A percentile compares a stretch with the other conserved stretches of the same genome.
Conservation (phyloP, 305 asterid species). For the Fraxinus floribunda region DNA sequence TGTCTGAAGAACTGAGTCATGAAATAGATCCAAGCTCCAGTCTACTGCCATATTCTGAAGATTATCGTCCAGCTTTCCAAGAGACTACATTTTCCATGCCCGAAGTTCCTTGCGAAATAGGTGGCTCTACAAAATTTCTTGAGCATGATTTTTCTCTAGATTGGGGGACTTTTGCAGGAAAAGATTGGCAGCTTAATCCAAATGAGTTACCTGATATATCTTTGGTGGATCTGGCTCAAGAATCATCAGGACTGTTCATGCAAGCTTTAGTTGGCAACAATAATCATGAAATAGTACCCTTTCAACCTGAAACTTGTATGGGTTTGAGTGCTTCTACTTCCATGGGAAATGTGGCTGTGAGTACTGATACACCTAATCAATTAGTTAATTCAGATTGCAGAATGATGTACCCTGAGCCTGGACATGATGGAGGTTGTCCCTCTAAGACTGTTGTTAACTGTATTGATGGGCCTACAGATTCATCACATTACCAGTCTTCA, state of each 20-base stretch:
- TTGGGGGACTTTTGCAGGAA: constrained; percentile 55
- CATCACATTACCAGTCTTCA: constrained; percentile 29
- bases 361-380: constrained; percentile 28
- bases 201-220: constrained; percentile 61
- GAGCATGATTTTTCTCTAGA: constrained; percentile 57
- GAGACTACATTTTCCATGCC: constrained; percentile 44
- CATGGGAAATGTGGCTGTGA: constrained; percentile 26
- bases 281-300: constrained; percentile 38
- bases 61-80: constrained; percentile 44
- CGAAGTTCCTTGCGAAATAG: constrained; percentile 49
- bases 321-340: constrained; percentile 23
- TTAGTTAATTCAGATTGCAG: constrained; percentile 33
- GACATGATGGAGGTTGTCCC: constrained; percentile 43
- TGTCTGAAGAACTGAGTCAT: constrained; percentile 38
- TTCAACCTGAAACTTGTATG: constrained; percentile 29
- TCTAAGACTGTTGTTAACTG: constrained; percentile 32
- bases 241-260: constrained; percentile 48
- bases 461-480: constrained; percentile 31
- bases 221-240: constrained; percentile 59
- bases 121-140: constrained; percentile 37
- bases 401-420: constrained; percentile 39
- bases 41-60: constrained; percentile 43
- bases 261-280: constrained; percentile 44
- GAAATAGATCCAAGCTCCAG: constrained; percentile 16
- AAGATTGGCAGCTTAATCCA: constrained; percentile 64